Base-by-base conservation (phyloP, 1,284 basidiomycete species). In the Neolentinus lepideus region DNA sequence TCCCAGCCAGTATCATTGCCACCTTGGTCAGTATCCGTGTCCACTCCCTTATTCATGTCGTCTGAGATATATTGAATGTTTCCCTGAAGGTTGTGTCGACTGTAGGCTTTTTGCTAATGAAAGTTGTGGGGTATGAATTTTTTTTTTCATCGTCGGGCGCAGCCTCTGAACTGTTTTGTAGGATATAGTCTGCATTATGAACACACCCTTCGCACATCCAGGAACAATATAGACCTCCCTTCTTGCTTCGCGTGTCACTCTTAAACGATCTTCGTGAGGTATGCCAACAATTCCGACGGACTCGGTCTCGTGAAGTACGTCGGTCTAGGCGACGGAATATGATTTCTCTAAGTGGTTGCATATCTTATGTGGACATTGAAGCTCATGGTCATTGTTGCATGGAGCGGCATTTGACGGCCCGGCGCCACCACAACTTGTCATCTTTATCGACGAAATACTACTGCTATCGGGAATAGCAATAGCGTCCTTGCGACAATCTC, bases 1-100 rank as follows among this genome's bases (percentile, higher is more conserved):
- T 98, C 25, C 92, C 92, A 0, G 93, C 96, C 2, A 94, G 90
- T 60, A 76, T 98, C 53, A 81, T 97, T 27, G 90, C 95, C 1
- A 88, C 88, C 0, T 67, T 90, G 63, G 29, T 31, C 6, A 29
- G 90, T 94, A 62, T 61, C 12, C 4, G 84, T 73, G 8, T 52
- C 52, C 54, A 29, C 46, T 56, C 33, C 33, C n/a, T 33, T 53
- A 53, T n/a, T 50, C 21, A 1, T 29, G 26, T 47, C 47, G 54
- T 22, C 55, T 57, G 58, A 8, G 38, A 47, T 61, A 24, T 47
- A 12, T 46, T 35, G 55, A 6, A 50, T 56, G 53, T 52, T 33
- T 43, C 35, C 55, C 36, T 26, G 10, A 56, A 91, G 88, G 83
- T 92, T 50, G 88, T 94, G 38, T 78, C 88, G 27, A 92, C 90